A percentile compares a stretch with the other conserved stretches of the same genome.
Evolutionary conservation across 2,329 filamentous ascomycete species (phyloP).

Genomic region (Ambrosiella beaveri): DNA sequence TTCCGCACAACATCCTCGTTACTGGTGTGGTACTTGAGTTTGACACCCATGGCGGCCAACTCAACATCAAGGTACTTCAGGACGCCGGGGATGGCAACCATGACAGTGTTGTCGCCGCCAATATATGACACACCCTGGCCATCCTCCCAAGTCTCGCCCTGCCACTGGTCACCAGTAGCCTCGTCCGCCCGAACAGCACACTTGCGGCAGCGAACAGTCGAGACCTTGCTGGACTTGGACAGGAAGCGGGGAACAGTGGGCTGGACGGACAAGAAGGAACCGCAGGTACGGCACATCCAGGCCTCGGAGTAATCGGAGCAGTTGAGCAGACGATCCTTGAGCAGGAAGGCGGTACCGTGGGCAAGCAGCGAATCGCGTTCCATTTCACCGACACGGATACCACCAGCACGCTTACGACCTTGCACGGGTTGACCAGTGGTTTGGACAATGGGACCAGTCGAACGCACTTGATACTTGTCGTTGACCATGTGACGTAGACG

Average conservation of each 20-base stretch:
- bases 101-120: conserved; percentile 76
- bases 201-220: conserved; percentile 59
- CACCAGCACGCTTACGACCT: conserved; percentile 85
- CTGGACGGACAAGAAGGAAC: conserved; percentile 78
- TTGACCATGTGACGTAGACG: conserved; percentile 98
- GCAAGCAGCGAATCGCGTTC: conserved; percentile 89
- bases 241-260: conserved; percentile 52
- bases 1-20: conserved; percentile 47
- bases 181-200: conserved; percentile 50
- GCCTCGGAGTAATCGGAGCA: conserved; percentile 85
- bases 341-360: conserved; percentile 83
- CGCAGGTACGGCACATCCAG: conserved; percentile 79
- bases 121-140: conserved; percentile 68
- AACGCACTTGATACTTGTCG: conserved; percentile 97
- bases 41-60: conserved; percentile 87
- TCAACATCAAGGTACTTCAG: conserved; percentile 90
- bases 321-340: conserved; percentile 92
- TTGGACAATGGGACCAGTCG: conserved; percentile 78
- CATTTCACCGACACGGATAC: conserved; percentile 99
- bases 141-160: conserved; percentile 82
- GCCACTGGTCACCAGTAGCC: conserved; percentile 37
- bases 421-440: conserved; percentile 95
- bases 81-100: conserved; percentile 84
- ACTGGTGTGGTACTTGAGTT: conserved; percentile 62
- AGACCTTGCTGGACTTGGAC: conserved; percentile 47